These are phyloP conservation scores for Boletus vermiculosoides DNA, from an alignment of 768 basidiomycete species.

Conservation along the genomic window DNA sequence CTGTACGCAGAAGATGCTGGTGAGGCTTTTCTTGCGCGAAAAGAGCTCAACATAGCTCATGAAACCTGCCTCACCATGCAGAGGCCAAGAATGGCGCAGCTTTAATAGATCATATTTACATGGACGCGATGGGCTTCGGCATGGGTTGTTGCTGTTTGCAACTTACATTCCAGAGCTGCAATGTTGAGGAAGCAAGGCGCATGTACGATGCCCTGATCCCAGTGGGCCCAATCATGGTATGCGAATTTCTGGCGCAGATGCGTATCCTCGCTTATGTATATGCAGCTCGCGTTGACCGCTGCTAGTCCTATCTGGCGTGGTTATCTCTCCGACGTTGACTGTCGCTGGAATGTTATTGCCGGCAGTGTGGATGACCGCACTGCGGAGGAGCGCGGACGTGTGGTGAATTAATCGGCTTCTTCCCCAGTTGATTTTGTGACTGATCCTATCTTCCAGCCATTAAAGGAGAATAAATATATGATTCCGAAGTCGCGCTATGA, in stretches of 20 bases:
- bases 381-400: conserved; percentile 84
- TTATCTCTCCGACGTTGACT: conserved; percentile 94
- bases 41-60: conserved; percentile 9
- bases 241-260: conserved; percentile 16
- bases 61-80: conserved; percentile 24
- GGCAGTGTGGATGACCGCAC: conserved; percentile 98
- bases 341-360: conserved; percentile 97
- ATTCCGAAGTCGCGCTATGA: conserved; percentile 99
- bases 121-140: conserved; percentile 99
- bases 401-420: conserved; percentile 47
- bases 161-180: conserved; percentile 96
- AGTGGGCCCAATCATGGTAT: conserved; percentile 90
- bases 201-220: conserved; percentile 98
- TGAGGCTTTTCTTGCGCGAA: conserved; percentile 34
- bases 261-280: conserved; percentile 1
- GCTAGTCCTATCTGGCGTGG: conserved; percentile 95
- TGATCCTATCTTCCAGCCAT: conserved; percentile 51
- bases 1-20: conserved; percentile 84
- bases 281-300: conserved; percentile 87
- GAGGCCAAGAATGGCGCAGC: conserved; percentile 92
- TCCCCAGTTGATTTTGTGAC: conserved; percentile 1
- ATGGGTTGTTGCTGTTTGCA: conserved; percentile 99
- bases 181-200: conserved; percentile 85
- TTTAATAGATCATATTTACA: conserved; percentile 86
- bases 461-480: conserved; percentile 66